Evolutionary conservation across 2,329 filamentous ascomycete species (phyloP).

Genomic region (Colletotrichum incanum): DNA sequence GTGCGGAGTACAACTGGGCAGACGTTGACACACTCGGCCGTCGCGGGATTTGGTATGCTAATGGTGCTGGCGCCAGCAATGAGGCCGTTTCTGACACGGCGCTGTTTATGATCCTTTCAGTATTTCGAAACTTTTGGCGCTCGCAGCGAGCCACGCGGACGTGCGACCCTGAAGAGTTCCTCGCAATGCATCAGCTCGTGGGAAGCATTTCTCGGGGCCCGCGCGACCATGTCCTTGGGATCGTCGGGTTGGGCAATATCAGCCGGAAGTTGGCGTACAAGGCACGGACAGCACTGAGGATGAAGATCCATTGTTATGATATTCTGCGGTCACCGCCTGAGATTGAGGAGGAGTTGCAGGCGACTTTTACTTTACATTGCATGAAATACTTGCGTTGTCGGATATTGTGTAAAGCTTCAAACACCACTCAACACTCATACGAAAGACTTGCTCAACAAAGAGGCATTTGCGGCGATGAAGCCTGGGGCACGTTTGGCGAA

Average conservation of each 20-base stretch:
- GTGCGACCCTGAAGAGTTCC: conserved; percentile 56
- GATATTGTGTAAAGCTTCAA: conserved; percentile 56
- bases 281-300: conserved; percentile 61
- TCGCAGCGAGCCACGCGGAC: conserved; percentile 59
- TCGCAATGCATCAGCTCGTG: conserved; percentile 59
- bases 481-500: conserved; percentile 65
- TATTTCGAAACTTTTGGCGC: conserved; percentile 67
- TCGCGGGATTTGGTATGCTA: conserved; percentile 59
- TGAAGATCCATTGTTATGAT: conserved; percentile 70
- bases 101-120: conserved; percentile 59
- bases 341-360: conserved; percentile 49
- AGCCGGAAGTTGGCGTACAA: conserved; percentile 64
- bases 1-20: conserved; percentile 76
- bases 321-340: conserved; percentile 47
- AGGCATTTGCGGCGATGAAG: conserved; percentile 63
- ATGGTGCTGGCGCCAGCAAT: conserved; percentile 59
- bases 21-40: conserved; percentile 63
- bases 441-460: conserved; percentile 47
- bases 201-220: conserved; percentile 66
- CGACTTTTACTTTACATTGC: no score
- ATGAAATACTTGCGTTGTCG: conserved; percentile 47
- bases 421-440: conserved; percentile 51
- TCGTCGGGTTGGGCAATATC: conserved; percentile 68
- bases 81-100: conserved; percentile 61
- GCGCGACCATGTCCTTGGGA: conserved; percentile 62